Percentiles rank a stretch among this genome's conserved stretches.
phyloP scores from a whole-genome alignment of 805 yeast genomes.

The Pichia ethanolica region DNA sequence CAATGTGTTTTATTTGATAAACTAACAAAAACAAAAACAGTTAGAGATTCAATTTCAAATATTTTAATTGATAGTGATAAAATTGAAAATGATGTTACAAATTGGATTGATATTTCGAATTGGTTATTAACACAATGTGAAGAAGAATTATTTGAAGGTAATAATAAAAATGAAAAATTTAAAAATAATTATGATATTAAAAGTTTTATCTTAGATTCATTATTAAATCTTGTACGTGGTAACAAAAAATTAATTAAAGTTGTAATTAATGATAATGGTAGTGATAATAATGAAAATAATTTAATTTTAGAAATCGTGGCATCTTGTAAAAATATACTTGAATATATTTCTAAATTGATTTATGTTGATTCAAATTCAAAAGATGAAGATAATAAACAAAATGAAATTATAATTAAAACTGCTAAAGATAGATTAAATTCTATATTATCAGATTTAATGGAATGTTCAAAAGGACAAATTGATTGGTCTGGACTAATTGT shows the following conservation, averaged over 20 bases:
- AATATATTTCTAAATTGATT: background rate
- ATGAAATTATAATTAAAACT: conserved; percentile 9
- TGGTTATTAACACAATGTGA: conserved; percentile 9
- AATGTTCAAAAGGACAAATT: conserved; percentile 6
- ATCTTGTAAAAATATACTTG: background rate
- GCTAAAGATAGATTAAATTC: conserved; percentile 61
- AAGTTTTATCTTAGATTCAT: conserved; percentile 7
- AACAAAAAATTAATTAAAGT: conserved; percentile 7
- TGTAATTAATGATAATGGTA: background rate
- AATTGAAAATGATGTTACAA: background rate
- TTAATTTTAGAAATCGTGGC: background rate
- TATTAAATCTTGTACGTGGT: conserved; percentile 8
- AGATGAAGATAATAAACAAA: background rate
- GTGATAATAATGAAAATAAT: background rate
- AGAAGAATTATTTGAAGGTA: conserved; percentile 4
- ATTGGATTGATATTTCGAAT: conserved; percentile 7
- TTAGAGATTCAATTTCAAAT: conserved; percentile 35
- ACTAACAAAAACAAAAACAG: conserved; percentile 64
- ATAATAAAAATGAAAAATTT: conserved; percentile 9
- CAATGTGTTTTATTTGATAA: conserved; percentile 70
- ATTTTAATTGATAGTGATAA: background rate
- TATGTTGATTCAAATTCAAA: background rate
- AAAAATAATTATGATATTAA: conserved; percentile 8
- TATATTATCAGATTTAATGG: conserved; percentile 38
- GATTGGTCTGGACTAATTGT: conserved; percentile 15